Evolutionary conservation across 257 asterid species (phyloP).

Genomic region (Plantago ovata): DNA sequence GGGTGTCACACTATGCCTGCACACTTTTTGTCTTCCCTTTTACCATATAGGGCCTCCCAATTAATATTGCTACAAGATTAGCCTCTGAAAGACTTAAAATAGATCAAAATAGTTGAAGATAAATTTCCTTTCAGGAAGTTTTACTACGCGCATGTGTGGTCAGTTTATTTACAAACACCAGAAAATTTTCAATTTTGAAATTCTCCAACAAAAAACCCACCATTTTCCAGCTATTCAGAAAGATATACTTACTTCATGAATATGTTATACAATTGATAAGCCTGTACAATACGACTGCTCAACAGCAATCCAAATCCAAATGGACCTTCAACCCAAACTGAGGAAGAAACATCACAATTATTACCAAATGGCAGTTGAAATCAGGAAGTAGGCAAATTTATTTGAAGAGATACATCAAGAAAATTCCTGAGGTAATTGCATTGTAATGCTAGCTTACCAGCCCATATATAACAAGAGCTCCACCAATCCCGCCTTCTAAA

Average conservation of each 20-base stretch:
- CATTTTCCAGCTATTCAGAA: constrained; percentile 16
- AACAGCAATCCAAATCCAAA: constrained; percentile 88
- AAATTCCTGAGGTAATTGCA: constrained; percentile 9
- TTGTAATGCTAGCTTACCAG: constrained; percentile 34
- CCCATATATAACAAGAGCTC: constrained; percentile 86
- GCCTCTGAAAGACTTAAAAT: too few relatives aligned
- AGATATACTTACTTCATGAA: constrained; percentile 68
- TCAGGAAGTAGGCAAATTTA: constrained; percentile 1
- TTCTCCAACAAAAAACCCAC: background rate
- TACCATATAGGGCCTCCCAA: too few relatives aligned
- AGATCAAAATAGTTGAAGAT: too few relatives aligned
- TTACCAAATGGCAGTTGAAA: constrained; percentile 19
- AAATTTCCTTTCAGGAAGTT: background rate
- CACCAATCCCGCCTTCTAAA: constrained; percentile 64
- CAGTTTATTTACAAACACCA: too few relatives aligned
- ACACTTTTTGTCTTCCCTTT: too few relatives aligned
- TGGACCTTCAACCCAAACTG: constrained; percentile 93
- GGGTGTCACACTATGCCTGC: background rate
- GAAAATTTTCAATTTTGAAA: background rate
- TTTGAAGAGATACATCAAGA: background rate
- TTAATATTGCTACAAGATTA: too few relatives aligned
- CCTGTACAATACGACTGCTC: constrained; percentile 78
- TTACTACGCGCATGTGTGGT: background rate
- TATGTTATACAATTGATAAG: constrained; percentile 68
- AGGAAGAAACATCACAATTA: constrained; percentile 27